Base-by-base conservation (phyloP, 805 yeast species). In the Suhomyces xylopsoci region DNA sequence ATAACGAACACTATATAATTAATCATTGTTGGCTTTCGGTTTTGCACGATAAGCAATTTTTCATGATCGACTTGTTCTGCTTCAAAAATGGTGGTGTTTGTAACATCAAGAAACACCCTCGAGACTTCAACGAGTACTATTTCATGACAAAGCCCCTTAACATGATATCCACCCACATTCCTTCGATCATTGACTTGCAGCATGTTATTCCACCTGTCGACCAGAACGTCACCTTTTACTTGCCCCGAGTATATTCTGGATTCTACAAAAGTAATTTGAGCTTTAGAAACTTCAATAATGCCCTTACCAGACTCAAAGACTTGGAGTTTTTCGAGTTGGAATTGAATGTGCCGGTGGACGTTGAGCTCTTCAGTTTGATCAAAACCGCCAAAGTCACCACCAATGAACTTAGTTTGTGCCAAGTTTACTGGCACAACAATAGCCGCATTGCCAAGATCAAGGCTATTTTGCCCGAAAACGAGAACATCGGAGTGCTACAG, bases 21-120 rank as follows among this genome's bases (percentile, higher is more conserved):
- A 90, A 91, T 62, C 99, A 94, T 68, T 83, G 88, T 51, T 94
- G 99, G 99, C 78, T 90, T 51, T 83, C 96, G 1, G 84, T 91
- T 1, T 66, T 87, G 34, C 69, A 91, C 14, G 86, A 89, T 54
- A 84, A 85, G 40, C 87, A 88, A 64, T 91, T 92, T 82, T 76
- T 93, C 54, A 78, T 94, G 55, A 68, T 93, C 55, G 99, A 93
- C 65, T 77, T 60, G 69, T 76, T 53, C 69, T 78, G 64, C 61
- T 70, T 50, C 66, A 69, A 53, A 59, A 56, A 48, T 60, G 64
- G 66, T 25, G 57, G 61, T 24, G 62, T 62, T 47, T 75, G 75
- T 51, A 76, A 68, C 56, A 55, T 73, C 30, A 62, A 62, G 15
- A 59, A 60, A 36, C 49, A 54, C 40, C 46, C 54, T n/a, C 24